phyloP scores from a whole-genome alignment of 208 protist species.

The Trypanosoma theileri region DNA sequence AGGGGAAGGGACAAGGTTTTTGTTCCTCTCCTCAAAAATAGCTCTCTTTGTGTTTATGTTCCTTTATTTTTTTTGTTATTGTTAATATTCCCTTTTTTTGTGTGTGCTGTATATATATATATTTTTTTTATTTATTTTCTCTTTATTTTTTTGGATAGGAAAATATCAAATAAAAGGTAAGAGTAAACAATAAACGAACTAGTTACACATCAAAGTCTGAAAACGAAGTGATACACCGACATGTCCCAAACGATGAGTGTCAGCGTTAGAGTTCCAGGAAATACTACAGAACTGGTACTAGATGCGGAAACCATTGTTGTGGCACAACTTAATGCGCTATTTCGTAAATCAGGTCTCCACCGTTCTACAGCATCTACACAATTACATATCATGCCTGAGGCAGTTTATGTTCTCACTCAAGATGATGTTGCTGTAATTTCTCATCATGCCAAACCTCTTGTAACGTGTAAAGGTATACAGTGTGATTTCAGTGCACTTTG shows the following conservation, averaged over 20 bases:
- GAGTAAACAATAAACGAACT: background rate
- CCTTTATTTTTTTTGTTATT: background rate
- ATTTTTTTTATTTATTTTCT: no score
- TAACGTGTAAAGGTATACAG: slow-evolving; percentile 32
- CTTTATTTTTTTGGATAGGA: no score
- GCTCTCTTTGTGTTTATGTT: background rate
- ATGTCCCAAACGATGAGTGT: background rate
- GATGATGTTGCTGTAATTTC: slow-evolving; percentile 43
- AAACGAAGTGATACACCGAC: background rate
- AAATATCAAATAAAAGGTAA: no score
- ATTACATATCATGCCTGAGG: slow-evolving; percentile 57
- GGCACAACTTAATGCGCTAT: slow-evolving; percentile 38
- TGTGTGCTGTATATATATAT: background rate
- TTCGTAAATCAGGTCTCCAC: slow-evolving; percentile 47
- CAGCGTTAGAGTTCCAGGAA: background rate
- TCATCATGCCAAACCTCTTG: slow-evolving; percentile 39
- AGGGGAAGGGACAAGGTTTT: background rate
- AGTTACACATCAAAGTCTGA: background rate
- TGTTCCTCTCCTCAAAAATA: no score
- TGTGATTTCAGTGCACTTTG: slow-evolving; percentile 68
- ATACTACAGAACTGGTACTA: background rate
- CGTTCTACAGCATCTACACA: slow-evolving; percentile 49
- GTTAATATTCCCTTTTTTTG: background rate
- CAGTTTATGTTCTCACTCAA: slow-evolving; percentile 45
- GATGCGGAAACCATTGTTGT: slow-evolving; percentile 24